Evolutionary conservation across 176 grass and related monocot species (phyloP), one percentile per base, ranked within the genome.

Genomic region (Aegilops umbellulata): DNA sequence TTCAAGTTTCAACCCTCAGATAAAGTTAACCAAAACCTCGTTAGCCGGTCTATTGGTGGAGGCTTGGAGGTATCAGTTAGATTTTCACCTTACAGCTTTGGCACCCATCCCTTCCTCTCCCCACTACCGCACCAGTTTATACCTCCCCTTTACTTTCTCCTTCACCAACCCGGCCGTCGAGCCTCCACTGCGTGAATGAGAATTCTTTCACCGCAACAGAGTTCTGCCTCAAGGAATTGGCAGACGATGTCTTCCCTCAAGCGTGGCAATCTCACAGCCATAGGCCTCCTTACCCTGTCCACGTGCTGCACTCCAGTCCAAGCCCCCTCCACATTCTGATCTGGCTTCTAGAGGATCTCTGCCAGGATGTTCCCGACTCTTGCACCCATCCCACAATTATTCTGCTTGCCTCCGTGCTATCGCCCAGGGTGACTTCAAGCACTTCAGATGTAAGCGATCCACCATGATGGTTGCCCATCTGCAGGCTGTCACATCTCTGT

Each of bases 391-490:
- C 69, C 36, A 72, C 36, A 70, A 70, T 39, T 41, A 23, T 11
- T 71, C 38, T 3, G 2, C 39, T 25, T 12, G 70, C 38, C 70
- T 8, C 70, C 90, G 90, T 71, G 76, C 92, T 34, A 70, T 89
- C 49, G 86, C 92, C 2, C 94, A 92, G 19, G 90, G 86, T 15
- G 90, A 91, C 49, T 86, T 97, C 80, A 94, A 94, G 80, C 88
- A 92, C 58, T 53, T 92, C 74, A 94, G 94, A 84, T 85, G 94
- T 77, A 94, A 85, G 82, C 20, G 89, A 85, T 44, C 86, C 39
- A 47, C 39, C 70, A 47, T 44, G 39, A 74, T 74, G 23, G 39
- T 74, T 47, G 70, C 70, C 39, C 39, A 74, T 44, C 70, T 24
- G 24, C 39, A 74, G 13, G 70, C n/a, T 74, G 12, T 27, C 70